Evolutionary conservation across 2,329 filamentous ascomycete species (phyloP).

Genomic region (Talaromyces sp.): DNA sequence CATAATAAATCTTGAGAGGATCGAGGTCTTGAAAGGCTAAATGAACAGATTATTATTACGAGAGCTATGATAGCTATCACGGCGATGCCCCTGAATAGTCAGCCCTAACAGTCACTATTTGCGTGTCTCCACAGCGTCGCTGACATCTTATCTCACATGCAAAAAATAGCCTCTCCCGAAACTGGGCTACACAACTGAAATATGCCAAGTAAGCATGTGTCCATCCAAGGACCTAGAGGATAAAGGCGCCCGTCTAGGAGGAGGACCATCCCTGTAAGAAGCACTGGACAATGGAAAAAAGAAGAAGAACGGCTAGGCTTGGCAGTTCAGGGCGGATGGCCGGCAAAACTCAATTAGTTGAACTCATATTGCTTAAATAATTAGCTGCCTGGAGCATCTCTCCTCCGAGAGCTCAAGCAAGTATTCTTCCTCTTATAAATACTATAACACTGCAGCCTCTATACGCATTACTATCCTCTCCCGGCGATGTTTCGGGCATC

Average conservation of each 20-base stretch:
- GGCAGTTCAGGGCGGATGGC: not conserved
- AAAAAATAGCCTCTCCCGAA: not conserved
- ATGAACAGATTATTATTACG: not conserved
- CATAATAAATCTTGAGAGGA: conserved; percentile 11
- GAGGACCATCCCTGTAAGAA: not conserved
- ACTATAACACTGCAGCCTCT: not conserved
- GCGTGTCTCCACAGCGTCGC: not conserved
- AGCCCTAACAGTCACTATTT: not conserved
- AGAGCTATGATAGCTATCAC: no score
- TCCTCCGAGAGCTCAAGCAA: not conserved
- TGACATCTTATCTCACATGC: not conserved
- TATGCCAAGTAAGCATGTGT: not conserved
- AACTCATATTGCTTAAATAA: not conserved
- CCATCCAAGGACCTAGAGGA: not conserved
- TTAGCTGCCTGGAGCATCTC: not conserved
- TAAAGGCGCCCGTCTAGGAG: not conserved
- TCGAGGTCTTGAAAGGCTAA: conserved; percentile 5
- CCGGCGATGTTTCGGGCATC: not conserved
- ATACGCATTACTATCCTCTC: not conserved
- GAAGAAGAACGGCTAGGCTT: not conserved
- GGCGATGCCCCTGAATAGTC: not conserved
- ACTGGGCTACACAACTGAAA: not conserved
- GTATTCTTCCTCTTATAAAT: not conserved
- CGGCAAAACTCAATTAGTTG: not conserved
- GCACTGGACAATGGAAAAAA: no score